Evolutionary conservation across 2,329 filamentous ascomycete genomes (phyloP).

Genomic region (Beauveria caledonica): DNA sequence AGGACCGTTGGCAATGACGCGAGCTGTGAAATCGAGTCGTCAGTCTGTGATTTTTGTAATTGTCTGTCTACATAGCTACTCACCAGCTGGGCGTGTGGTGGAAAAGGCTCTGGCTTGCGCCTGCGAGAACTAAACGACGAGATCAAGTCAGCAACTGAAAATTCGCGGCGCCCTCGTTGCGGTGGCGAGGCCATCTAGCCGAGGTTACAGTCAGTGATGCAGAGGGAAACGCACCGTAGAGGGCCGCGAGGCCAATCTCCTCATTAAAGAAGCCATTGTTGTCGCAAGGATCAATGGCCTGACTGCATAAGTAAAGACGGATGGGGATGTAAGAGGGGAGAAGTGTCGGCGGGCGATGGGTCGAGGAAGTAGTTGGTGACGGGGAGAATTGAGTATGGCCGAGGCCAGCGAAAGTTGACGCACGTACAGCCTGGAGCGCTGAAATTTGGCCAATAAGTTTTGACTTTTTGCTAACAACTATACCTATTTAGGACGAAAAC

Average conservation of each 20-base stretch:
- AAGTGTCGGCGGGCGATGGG: slow-evolving; percentile 5
- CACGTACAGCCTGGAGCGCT: too few species aligned
- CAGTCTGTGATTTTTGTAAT: neutral
- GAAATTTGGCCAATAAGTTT: too few species aligned
- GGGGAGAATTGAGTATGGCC: slow-evolving; percentile 1
- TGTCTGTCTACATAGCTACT: slow-evolving; percentile 25
- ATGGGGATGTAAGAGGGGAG: slow-evolving; percentile 7
- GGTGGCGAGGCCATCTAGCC: slow-evolving; percentile 10
- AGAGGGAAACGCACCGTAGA: slow-evolving; percentile 41
- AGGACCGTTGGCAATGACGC: slow-evolving; percentile 77
- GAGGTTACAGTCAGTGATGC: slow-evolving; percentile 15
- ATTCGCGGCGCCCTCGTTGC: neutral
- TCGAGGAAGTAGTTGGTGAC: slow-evolving; percentile 6
- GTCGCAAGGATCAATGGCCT: slow-evolving; percentile 22
- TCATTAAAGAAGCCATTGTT: slow-evolving; percentile 54
- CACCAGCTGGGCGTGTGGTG: slow-evolving; percentile 73
- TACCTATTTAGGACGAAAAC: too few species aligned
- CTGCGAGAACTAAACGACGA: slow-evolving; percentile 3
- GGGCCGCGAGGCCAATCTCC: slow-evolving; percentile 49
- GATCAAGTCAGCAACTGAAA: neutral
- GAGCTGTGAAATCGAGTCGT: slow-evolving; percentile 43
- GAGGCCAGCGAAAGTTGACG: neutral
- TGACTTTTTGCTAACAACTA: too few species aligned
- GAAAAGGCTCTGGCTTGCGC: slow-evolving; percentile 70
- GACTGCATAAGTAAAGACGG: slow-evolving; percentile 22